A percentile compares a stretch with the other conserved stretches of the same genome.
phyloP scores from a whole-genome alignment of 2,329 filamentous ascomycete species.

The Fusarium chlamydosporum region DNA sequence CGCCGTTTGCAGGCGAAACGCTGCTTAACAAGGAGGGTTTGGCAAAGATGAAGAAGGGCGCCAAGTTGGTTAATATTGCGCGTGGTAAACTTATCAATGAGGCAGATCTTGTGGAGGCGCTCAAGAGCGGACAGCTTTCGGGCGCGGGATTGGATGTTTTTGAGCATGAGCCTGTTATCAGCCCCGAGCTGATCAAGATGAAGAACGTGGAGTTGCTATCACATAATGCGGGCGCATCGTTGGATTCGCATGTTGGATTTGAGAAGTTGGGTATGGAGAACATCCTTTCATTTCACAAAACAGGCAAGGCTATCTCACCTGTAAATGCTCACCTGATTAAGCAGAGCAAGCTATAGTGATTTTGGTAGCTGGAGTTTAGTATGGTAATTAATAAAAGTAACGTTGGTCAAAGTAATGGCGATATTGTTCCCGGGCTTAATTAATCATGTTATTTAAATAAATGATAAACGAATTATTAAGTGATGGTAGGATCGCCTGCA shows the following conservation, averaged over 20 bases:
- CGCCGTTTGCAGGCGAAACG: constrained; percentile 45
- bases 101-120: constrained; percentile 74
- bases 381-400: constrained; percentile 5
- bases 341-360: constrained; percentile 43
- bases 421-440: neutral
- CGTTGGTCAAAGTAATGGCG: neutral
- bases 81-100: constrained; percentile 81
- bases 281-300: constrained; percentile 43
- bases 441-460: neutral
- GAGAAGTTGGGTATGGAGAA: constrained; percentile 50
- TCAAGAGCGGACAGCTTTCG: constrained; percentile 72
- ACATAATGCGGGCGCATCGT: constrained; percentile 47
- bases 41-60: constrained; percentile 77
- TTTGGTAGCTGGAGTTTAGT: neutral
- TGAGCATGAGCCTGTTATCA: constrained; percentile 73
- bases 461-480: neutral
- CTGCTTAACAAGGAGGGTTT: constrained; percentile 67
- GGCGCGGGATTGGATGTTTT: constrained; percentile 78
- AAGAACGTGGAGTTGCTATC: constrained; percentile 49
- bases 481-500: constrained; percentile 13
- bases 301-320: constrained; percentile 47
- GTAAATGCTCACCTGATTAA: constrained; percentile 50
- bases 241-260: constrained; percentile 49
- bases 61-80: constrained; percentile 79
- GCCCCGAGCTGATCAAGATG: constrained; percentile 48